Conservation (phyloP, 495 filamentous ascomycete species). For the Antarctomyces pellizariae region DNA sequence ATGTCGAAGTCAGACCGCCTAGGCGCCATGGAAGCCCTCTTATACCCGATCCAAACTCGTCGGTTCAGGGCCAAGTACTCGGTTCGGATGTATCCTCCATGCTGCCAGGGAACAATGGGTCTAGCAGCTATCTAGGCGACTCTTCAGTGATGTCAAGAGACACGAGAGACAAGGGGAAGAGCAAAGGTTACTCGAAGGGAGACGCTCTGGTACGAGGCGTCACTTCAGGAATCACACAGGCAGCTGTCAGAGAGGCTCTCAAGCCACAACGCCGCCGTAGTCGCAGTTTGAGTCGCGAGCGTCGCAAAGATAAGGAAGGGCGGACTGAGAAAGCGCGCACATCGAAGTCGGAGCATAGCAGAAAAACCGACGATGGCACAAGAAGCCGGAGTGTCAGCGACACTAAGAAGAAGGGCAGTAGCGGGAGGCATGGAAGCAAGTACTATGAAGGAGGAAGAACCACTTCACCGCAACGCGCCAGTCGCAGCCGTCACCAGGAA, state of each 20-base stretch:
- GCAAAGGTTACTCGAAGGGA: too few species aligned
- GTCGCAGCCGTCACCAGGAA: slow-evolving; percentile 33
- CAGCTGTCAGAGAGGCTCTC: slow-evolving; percentile 29
- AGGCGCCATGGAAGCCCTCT: slow-evolving; percentile 29
- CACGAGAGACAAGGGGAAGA: too few species aligned
- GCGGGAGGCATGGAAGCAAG: slow-evolving; percentile 22
- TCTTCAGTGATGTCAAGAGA: too few species aligned
- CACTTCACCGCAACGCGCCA: slow-evolving; percentile 36
- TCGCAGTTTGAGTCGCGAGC: slow-evolving; percentile 50
- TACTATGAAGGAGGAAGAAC: slow-evolving; percentile 30
- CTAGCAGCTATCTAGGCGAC: too few species aligned
- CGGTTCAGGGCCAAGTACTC: slow-evolving; percentile 35
- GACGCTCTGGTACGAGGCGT: slow-evolving; percentile 17
- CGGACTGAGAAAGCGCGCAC: slow-evolving; percentile 18
- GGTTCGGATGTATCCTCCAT: too few species aligned
- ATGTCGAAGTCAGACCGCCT: slow-evolving; percentile 55
- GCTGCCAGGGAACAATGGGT: too few species aligned
- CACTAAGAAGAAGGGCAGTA: too few species aligned
- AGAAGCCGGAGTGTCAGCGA: slow-evolving; percentile 37
- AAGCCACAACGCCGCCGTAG: slow-evolving; percentile 41
- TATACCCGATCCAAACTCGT: too few species aligned
- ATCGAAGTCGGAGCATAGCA: slow-evolving; percentile 12
- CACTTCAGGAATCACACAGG: slow-evolving; percentile 15
- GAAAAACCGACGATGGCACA: too few species aligned
- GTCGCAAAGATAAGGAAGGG: slow-evolving; percentile 44